Evolutionary conservation across 129 eudicot species (phyloP), one percentile per base, ranked within the genome.

Genomic region (Chrysanthemum makinoi): DNA sequence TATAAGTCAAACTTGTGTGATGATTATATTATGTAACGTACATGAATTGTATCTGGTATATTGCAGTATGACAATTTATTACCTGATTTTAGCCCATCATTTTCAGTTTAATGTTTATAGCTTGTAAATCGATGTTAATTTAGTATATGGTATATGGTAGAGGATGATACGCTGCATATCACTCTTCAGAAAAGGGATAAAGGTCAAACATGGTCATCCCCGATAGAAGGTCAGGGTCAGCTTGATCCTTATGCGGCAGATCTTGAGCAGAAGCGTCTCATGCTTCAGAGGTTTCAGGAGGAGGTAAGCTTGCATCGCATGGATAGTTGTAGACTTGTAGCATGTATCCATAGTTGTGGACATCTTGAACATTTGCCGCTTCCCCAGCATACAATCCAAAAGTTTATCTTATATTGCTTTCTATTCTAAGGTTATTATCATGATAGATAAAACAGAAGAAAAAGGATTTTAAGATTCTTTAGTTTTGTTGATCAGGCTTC

Each of bases 201-300:
- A 83, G 98, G 97, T 54, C 92, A 89, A 81, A 87, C 98, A 6
- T 94, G 98, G 98, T 77, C 97, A 20, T 94, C 91, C 14, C 98
- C 97, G 22, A 89, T 94, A 68, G 75, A 83, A 72, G 98, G 98
- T 60, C 79, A 86, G 78, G 97, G 96, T 62, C 93, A 84, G 81
- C 87, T 94, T 65, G 97, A 94, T 81, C 94, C 96, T 35, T 81
- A 83, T 59, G 62, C 87, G 20, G 79, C 90, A 1, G 98, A 89
- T 82, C 75, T 85, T 33, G 98, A 94, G 63, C 96, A 94, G 85
- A 94, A 90, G 79, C 92, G 94, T 67, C 92, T 94, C 82, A 94
- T 94, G 98, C 93, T 94, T 78, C 89, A 94, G 83, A 82, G 97
- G 80, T 94, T 94, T 83, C 98, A 94, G 64, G 97, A 89, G 65